Conservation (phyloP, 1,139 yeast species). For the Zhuliangozyma blackwelliae region DNA sequence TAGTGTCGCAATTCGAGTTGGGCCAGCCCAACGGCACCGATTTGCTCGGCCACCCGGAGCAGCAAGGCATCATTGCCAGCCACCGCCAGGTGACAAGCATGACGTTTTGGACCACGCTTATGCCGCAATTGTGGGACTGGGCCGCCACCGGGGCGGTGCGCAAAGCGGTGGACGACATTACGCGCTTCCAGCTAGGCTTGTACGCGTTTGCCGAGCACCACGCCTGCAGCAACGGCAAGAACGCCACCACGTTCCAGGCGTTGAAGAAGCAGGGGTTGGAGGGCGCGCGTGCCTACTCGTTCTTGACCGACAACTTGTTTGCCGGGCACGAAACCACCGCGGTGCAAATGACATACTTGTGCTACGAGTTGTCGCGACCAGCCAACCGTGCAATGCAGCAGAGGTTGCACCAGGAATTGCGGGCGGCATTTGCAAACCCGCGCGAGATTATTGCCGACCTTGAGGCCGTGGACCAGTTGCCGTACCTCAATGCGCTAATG, state of each 20-base stretch:
- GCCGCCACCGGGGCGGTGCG: slow-evolving; percentile 42
- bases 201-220: slow-evolving; percentile 36
- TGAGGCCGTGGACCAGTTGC: slow-evolving; percentile 46
- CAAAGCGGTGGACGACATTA: slow-evolving; percentile 36
- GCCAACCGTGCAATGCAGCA: slow-evolving; percentile 38
- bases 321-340: slow-evolving; percentile 84
- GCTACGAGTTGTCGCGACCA: slow-evolving; percentile 58
- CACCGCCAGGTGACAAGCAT: slow-evolving; percentile 58
- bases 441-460: slow-evolving; percentile 26
- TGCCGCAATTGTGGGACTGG: slow-evolving; percentile 51
- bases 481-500: slow-evolving; percentile 53
- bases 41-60: slow-evolving; percentile 32
- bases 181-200: slow-evolving; percentile 48
- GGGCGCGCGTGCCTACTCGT: slow-evolving; percentile 36
- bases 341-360: slow-evolving; percentile 54
- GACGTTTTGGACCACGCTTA: slow-evolving; percentile 65
- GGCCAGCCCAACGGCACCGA: slow-evolving; percentile 47
- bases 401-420: slow-evolving; percentile 41
- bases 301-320: slow-evolving; percentile 38
- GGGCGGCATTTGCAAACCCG: slow-evolving; percentile 26
- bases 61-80: slow-evolving; percentile 39
- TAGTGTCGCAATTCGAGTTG: slow-evolving; percentile 57
- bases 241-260: slow-evolving; percentile 31
- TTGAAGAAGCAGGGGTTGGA: slow-evolving; percentile 29
- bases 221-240: slow-evolving; percentile 18